These are phyloP conservation scores for Ustulina deusta DNA, from an alignment of 2,329 filamentous ascomycete species.

Conservation along the genomic window DNA sequence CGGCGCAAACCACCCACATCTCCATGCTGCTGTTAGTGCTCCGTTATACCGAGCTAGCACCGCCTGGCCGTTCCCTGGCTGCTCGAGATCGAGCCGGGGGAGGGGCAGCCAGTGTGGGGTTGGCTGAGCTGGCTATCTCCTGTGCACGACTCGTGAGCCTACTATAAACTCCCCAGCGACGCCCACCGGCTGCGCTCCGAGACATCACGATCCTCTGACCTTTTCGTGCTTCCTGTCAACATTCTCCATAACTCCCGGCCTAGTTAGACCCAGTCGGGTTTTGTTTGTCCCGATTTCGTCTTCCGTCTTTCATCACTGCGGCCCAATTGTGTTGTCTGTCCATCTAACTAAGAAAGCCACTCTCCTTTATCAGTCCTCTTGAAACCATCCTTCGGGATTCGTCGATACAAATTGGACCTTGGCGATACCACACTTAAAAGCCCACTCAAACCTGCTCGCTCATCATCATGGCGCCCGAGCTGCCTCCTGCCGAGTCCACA, in stretches of 20 bases:
- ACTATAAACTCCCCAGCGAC: constrained; percentile 38
- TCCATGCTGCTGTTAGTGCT: constrained; percentile 20
- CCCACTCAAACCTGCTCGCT: background rate
- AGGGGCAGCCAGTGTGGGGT: constrained; percentile 20
- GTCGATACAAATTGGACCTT: background rate
- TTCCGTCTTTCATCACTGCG: constrained; percentile 29
- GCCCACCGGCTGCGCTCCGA: constrained; percentile 42
- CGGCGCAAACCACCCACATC: constrained; percentile 34
- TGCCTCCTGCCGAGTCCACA: constrained; percentile 68
- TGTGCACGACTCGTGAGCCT: constrained; percentile 7
- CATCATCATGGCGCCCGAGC: constrained; percentile 46
- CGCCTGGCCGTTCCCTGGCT: constrained; percentile 2
- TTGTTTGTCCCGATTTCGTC: constrained; percentile 27
- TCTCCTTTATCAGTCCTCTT: constrained; percentile 6
- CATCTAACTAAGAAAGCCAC: background rate
- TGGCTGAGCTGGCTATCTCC: background rate
- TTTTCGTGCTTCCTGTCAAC: background rate
- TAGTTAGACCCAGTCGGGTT: constrained; percentile 22
- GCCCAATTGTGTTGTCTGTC: constrained; percentile 20
- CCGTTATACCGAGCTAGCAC: constrained; percentile 36
- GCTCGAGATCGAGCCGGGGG: background rate
- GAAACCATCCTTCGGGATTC: background rate
- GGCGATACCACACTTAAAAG: background rate
- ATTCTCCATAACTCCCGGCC: constrained; percentile 21
- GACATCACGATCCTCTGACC: constrained; percentile 34